Evolutionary conservation across 1,284 basidiomycete genomes (phyloP), one percentile per base, ranked within the genome.

Genomic region (Rhodotorula sp.): DNA sequence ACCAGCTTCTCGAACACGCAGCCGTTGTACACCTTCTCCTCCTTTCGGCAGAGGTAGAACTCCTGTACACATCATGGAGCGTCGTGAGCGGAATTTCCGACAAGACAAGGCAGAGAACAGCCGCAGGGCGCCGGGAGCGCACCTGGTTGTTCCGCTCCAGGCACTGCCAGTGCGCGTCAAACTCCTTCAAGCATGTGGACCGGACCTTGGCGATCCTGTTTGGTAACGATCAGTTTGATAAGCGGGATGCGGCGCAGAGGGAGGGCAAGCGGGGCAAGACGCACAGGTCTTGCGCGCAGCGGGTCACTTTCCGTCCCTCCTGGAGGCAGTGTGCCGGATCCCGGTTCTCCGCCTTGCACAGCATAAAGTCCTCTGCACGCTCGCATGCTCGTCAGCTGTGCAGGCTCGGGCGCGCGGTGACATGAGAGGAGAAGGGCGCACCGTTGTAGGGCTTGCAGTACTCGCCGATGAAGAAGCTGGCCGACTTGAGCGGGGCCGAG

Each of bases 371-470:
- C 88, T 97, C 94, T 97, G 80, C 58, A 42, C 5, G 19, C 3
- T 42, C 23, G 19, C n/a, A 7, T 0, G 5, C 0, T 21, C 2
- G 48, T 63, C 64, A n/a, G n/a, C n/a, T n/a, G n/a, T n/a, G n/a
- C n/a, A n/a, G n/a, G n/a, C n/a, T n/a, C n/a, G n/a, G n/a, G n/a
- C n/a, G n/a, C n/a, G n/a, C n/a, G n/a, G n/a, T n/a, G n/a, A n/a
- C n/a, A n/a, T n/a, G n/a, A 42, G 55, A 42, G 23, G 44, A 27
- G 3, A 3, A 13, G 8, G 45, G n/a, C 68, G 27, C 79, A 95
- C 95, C 97, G 84, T 97, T 98, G 85, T 90, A 96, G 72, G 93
- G 91, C 84, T 93, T 92, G 88, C 96, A 99, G 82, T 92, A 88
- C 64, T 92, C 89, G 50, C 94, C 97, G 81, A 99, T 90, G 85